phyloP scores from a whole-genome alignment of 1,284 basidiomycete species.

The Ceratobasidium sp. region DNA sequence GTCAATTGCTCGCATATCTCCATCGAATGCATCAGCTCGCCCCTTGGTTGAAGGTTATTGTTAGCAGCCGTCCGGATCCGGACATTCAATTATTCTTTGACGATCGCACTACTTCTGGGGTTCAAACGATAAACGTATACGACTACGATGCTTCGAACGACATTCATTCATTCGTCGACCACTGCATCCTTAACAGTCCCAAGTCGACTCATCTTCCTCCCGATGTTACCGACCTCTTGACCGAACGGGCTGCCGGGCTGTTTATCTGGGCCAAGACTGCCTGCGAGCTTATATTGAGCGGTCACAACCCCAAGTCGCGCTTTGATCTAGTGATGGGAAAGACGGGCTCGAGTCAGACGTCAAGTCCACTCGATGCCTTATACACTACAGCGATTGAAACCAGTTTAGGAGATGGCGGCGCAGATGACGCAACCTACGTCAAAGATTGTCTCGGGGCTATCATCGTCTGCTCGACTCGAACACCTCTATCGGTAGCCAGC shows the following conservation, averaged over 20 bases:
- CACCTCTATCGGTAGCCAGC: not conserved
- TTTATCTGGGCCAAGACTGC: conserved; percentile 42
- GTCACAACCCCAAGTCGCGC: not conserved
- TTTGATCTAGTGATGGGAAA: not conserved
- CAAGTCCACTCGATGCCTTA: conserved; percentile 6
- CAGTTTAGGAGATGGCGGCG: not conserved
- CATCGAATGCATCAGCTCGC: not conserved
- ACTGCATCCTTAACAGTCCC: not conserved
- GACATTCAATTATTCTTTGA: conserved; percentile 8
- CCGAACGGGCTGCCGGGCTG: not conserved
- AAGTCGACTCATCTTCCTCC: not conserved
- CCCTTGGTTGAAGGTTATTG: conserved; percentile 19
- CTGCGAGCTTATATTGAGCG: not conserved
- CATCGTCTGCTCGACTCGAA: not conserved
- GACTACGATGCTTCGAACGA: conserved; percentile 3
- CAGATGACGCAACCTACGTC: not conserved
- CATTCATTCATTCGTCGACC: not conserved
- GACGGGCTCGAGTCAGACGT: not conserved
- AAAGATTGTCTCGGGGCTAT: conserved; percentile 2
- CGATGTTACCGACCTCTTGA: not conserved
- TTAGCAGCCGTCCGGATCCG: conserved; percentile 1
- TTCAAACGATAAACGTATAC: not conserved
- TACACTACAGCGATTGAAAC: conserved; percentile 16
- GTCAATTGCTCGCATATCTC: not conserved
- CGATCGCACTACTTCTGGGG: too few species aligned